Percentiles rank a stretch among this genome's conserved stretches.
Evolutionary conservation across 176 grass and related monocot genomes (phyloP).

Genomic region (Rhynchospora breviuscula): DNA sequence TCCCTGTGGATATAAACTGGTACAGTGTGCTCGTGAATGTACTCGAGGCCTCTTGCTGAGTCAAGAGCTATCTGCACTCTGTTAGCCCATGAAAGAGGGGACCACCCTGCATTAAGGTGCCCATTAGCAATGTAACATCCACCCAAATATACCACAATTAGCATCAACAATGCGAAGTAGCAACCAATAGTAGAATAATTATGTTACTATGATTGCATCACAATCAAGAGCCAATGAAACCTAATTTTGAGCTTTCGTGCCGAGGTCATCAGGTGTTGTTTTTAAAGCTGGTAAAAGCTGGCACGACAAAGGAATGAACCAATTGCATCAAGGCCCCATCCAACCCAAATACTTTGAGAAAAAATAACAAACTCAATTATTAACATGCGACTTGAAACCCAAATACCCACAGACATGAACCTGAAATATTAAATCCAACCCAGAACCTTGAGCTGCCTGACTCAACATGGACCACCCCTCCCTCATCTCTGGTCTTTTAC

Average conservation of each 20-base stretch:
- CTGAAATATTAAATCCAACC: neutral
- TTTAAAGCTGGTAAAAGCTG: conserved; percentile 1
- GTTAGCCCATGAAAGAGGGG: conserved; percentile 63
- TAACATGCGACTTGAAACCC: neutral
- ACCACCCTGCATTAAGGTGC: conserved; percentile 42
- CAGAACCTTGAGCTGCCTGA: neutral
- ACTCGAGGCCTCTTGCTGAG: conserved; percentile 95
- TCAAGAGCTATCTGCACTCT: conserved; percentile 93
- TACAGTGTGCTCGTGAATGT: conserved; percentile 96
- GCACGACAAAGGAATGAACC: neutral
- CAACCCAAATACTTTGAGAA: neutral
- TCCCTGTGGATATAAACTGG: conserved; percentile 95
- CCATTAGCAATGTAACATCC: neutral
- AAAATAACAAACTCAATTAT: neutral
- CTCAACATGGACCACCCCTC: neutral
- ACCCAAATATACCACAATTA: neutral
- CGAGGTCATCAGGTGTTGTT: neutral
- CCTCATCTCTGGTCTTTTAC: neutral
- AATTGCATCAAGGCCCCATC: neutral
- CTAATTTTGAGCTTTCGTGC: neutral
- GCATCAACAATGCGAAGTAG: neutral
- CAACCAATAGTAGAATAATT: neutral
- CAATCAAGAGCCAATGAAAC: neutral
- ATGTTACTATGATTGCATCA: neutral
- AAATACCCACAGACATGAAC: neutral